Evolutionary conservation across 208 protist species (phyloP), one percentile per base, ranked within the genome.

Genomic region (Trypanosoma melophagium): DNA sequence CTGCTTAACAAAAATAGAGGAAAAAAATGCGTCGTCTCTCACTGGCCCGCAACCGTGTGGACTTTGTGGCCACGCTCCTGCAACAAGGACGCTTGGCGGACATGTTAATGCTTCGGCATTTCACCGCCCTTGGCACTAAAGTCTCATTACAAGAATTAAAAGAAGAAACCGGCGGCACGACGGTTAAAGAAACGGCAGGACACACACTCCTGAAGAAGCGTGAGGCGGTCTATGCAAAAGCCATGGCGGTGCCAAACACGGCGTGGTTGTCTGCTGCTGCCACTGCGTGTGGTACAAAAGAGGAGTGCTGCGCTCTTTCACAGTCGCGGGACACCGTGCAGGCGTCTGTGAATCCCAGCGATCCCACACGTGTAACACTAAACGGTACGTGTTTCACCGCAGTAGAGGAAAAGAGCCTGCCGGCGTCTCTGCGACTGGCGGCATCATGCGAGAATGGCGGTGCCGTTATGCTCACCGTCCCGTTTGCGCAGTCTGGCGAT

Each of bases 21-120:
- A 60, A 25, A 40, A 66, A 53, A 53, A 80, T 88, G 78, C 82
- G 76, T 24, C 58, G 63, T 13, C 25, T 24, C 28, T 62, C 74
- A 7, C 31, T 66, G 0, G 41, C 77, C 10, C 60, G 59, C 45
- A 74, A 69, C 3, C 84, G 83, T n/a, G 64, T 67, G 45, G 88
- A 94, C 65, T 71, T 94, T 21, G 73, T 88, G 38, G 80, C 83
- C 53, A 55, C 84, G 47, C 79, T 94, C n/a, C 62, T 94, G 14
- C 71, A 72, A 41, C 71, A 79, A n/a, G 78, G 81, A 19, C 77
- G 81, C 8, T 72, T 94, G 47, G 71, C 76, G 7, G 85, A 91
- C 59, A 80, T 94, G 13, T 69, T 84, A 42, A 78, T 94, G 66
- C 60, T 90, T 17, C 81, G 86, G 40, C 88, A 84, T 60, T 94